Conservation (phyloP, 1,139 yeast species). For the Taphrina wiesneri region DNA sequence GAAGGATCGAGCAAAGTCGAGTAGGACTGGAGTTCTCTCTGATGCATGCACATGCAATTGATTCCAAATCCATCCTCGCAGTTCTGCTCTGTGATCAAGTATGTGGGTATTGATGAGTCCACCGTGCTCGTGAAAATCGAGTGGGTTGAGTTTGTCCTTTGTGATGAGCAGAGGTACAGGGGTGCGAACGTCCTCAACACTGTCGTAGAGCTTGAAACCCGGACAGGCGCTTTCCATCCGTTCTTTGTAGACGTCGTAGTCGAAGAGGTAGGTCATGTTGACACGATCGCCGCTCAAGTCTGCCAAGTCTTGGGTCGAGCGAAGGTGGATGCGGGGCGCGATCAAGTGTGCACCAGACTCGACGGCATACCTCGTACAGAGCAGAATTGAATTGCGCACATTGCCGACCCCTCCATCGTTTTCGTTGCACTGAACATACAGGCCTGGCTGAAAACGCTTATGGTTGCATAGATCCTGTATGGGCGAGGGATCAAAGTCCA, state of each 20-base stretch:
- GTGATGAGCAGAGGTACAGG: not conserved
- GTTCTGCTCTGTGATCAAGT: not conserved
- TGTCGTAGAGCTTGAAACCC: slow-evolving; percentile 5
- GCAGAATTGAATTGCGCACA: slow-evolving; percentile 3
- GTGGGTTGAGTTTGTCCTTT: not conserved
- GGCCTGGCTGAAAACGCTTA: slow-evolving; percentile 5
- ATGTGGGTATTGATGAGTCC: not conserved
- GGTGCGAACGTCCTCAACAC: not conserved
- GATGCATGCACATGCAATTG: not conserved
- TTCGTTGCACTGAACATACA: not conserved
- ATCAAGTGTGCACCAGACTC: slow-evolving; percentile 12
- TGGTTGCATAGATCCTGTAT: not conserved
- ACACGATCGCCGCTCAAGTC: not conserved
- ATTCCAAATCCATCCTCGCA: not conserved
- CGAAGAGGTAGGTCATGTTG: slow-evolving; percentile 12
- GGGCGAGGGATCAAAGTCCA: slow-evolving; percentile 1
- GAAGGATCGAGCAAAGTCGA: not conserved
- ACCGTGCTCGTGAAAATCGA: not conserved
- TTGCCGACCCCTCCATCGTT: slow-evolving; percentile 19
- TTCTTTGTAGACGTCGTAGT: not conserved
- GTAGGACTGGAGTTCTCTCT: not conserved
- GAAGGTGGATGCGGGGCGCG: slow-evolving; percentile 12
- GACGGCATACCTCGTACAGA: slow-evolving; percentile 14
- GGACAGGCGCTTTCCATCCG: slow-evolving; percentile 12
- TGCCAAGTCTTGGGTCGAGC: not conserved